A percentile compares a stretch with the other conserved stretches of the same genome.
Evolutionary conservation across 257 asterid species (phyloP).

Genomic region (Solanum corneliomulleri): DNA sequence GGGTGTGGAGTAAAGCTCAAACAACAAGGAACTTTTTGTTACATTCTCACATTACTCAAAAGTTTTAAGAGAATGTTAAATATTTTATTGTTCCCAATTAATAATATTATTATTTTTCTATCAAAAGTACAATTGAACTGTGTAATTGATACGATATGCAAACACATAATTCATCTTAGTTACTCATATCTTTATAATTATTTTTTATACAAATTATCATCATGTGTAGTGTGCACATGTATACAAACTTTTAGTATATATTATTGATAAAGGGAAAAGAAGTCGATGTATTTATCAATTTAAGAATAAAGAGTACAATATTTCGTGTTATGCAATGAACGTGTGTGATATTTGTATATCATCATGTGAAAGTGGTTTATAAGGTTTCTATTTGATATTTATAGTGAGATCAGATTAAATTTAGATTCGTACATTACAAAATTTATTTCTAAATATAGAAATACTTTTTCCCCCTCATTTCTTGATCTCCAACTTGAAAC

Average conservation of each 20-base stretch:
- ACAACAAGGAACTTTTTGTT: background rate
- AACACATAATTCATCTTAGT: background rate
- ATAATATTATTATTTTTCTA: background rate
- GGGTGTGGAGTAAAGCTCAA: background rate
- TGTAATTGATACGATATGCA: background rate
- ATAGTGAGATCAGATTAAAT: background rate
- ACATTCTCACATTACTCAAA: background rate
- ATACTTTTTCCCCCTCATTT: fast-evolving
- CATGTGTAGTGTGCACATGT: background rate
- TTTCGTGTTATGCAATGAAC: background rate
- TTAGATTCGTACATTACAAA: fast-evolving
- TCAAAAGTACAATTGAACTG: background rate
- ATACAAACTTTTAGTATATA: background rate
- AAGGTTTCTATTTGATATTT: background rate
- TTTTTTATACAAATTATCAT: background rate
- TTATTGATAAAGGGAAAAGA: background rate
- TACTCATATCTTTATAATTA: background rate
- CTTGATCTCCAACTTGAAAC: background rate
- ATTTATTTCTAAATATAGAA: background rate
- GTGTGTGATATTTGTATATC: too few species aligned
- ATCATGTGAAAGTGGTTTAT: background rate
- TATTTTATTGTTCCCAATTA: background rate
- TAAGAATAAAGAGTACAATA: background rate
- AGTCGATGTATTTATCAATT: background rate
- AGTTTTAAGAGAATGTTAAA: background rate